These are phyloP conservation scores for Suillus subluteus DNA, from an alignment of 768 basidiomycete genomes.

Conservation along the genomic window DNA sequence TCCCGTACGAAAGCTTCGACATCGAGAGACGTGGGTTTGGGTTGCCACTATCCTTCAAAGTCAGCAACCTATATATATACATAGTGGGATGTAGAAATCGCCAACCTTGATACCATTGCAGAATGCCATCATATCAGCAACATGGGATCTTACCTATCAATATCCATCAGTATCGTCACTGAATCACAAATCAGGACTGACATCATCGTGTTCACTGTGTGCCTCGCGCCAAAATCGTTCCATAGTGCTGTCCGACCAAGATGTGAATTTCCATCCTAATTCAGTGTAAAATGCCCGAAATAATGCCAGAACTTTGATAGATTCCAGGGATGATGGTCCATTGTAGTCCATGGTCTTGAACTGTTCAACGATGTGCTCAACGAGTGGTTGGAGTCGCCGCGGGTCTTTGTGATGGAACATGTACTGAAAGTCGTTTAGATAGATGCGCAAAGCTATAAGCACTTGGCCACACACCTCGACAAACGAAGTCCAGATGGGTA, in stretches of 20 bases:
- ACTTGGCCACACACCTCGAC: conserved; percentile 53
- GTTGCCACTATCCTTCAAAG: conserved; percentile 53
- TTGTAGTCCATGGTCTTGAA: conserved; percentile 76
- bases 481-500: conserved; percentile 79
- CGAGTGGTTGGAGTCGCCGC: conserved; percentile 76
- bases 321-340: conserved; percentile 82
- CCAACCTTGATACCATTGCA: conserved; percentile 73
- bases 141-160: conserved; percentile 67
- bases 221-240: conserved; percentile 73
- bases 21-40: conserved; percentile 61
- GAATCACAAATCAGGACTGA: conserved; percentile 32
- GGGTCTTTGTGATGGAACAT: conserved; percentile 82
- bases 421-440: conserved; percentile 50
- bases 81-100: not conserved
- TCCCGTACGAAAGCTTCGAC: conserved; percentile 69
- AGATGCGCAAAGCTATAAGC: conserved; percentile 4
- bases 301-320: conserved; percentile 67
- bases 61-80: conserved; percentile 6
- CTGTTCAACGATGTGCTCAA: conserved; percentile 70
- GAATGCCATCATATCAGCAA: conserved; percentile 74
- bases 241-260: conserved; percentile 75
- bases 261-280: conserved; percentile 77
- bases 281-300: conserved; percentile 74
- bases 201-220: conserved; percentile 79
- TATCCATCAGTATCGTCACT: conserved; percentile 9